Conservation (phyloP, 1,139 yeast species). For the Protomyces macrosporus region DNA sequence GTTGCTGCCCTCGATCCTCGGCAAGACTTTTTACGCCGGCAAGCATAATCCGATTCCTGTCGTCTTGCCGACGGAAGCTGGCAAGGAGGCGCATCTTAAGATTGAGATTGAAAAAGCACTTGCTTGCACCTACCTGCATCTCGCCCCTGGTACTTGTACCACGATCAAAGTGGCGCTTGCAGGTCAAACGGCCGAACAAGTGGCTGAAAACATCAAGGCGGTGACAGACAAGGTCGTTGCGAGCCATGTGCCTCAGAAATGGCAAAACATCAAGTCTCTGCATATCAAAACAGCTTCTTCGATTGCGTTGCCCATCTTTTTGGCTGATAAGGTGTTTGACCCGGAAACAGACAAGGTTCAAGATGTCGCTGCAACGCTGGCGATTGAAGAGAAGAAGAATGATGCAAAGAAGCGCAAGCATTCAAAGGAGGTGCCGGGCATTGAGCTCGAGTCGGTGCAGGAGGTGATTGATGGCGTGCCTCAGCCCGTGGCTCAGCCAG, state of each 20-base stretch:
- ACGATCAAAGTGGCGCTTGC: conserved; percentile 63
- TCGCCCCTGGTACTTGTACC: conserved; percentile 71
- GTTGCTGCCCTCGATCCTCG: conserved; percentile 73
- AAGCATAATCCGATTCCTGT: conserved; percentile 70
- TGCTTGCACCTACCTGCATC: conserved; percentile 55
- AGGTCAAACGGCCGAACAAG: conserved; percentile 42
- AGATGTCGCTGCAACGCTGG: conserved; percentile 38
- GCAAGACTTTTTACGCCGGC: conserved; percentile 66
- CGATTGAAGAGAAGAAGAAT: conserved; percentile 33
- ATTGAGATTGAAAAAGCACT: conserved; percentile 54
- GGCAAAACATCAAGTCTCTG: conserved; percentile 53
- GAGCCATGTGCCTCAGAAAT: conserved; percentile 37
- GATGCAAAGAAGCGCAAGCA: conserved; percentile 38
- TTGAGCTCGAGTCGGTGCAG: conserved; percentile 20
- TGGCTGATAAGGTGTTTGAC: conserved; percentile 57
- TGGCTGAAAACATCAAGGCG: conserved; percentile 53
- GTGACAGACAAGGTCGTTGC: conserved; percentile 50
- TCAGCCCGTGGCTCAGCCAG: not conserved
- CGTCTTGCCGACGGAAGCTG: conserved; percentile 42
- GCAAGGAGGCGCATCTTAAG: conserved; percentile 31
- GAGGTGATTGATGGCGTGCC: conserved; percentile 2
- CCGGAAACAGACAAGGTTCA: conserved; percentile 38
- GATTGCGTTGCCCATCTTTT: conserved; percentile 79
- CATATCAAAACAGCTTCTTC: conserved; percentile 65
- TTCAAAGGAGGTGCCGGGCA: conserved; percentile 31